Evolutionary conservation across 257 asterid species (phyloP).

Genomic region (Nicotiana undulata): DNA sequence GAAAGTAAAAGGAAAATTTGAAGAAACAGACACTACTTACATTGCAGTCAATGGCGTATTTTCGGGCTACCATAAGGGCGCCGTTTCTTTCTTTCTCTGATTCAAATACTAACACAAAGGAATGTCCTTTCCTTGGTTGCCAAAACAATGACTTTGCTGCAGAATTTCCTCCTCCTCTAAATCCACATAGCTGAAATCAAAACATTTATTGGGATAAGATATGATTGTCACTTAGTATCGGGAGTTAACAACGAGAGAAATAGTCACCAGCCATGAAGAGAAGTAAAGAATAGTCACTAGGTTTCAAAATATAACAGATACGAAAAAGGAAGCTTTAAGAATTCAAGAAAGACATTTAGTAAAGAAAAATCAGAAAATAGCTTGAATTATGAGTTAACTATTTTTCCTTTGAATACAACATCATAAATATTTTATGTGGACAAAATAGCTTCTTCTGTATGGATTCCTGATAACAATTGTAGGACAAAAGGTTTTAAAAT

Average conservation of each 20-base stretch:
- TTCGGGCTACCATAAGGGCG: constrained; percentile 65
- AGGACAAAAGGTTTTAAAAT: too few relatives aligned
- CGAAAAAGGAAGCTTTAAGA: not conserved
- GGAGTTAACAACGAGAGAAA: not conserved
- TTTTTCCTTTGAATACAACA: too few relatives aligned
- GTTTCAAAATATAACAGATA: too few relatives aligned
- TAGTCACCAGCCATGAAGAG: not conserved
- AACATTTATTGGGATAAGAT: not conserved
- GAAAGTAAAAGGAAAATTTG: not conserved
- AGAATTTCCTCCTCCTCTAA: constrained; percentile 96
- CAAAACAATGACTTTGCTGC: constrained; percentile 88
- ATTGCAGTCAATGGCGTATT: constrained; percentile 77
- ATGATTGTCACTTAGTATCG: not conserved
- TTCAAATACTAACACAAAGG: constrained; percentile 79
- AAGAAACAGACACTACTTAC: constrained; percentile 40
- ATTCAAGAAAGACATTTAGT: not conserved
- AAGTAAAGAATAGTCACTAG: too few relatives aligned
- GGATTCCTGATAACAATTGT: too few relatives aligned
- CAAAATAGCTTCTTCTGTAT: too few relatives aligned
- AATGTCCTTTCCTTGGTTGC: constrained; percentile 88
- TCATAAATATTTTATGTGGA: too few relatives aligned
- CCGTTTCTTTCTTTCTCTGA: constrained; percentile 83
- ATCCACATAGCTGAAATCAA: constrained; percentile 67
- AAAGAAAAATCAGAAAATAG: not conserved
- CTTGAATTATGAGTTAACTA: too few relatives aligned